Conservation (phyloP, 139 green algal genomes). For the Tetradesmus lagerheimii region DNA sequence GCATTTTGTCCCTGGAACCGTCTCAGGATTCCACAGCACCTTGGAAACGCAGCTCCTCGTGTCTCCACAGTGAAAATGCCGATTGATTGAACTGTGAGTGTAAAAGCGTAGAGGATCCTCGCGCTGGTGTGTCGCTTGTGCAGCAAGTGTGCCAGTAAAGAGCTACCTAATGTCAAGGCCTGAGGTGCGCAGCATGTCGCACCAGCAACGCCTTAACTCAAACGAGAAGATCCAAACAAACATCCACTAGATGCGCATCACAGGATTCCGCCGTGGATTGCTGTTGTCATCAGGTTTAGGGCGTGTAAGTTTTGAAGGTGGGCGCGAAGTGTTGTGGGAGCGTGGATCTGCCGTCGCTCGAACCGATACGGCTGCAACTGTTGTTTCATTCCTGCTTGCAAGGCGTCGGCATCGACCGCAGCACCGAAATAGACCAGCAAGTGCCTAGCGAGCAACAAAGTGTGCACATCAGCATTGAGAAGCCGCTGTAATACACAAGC, state of each 20-base stretch:
- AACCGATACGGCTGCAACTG: neutral
- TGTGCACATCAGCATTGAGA: neutral
- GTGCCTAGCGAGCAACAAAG: neutral
- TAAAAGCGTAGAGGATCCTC: neutral
- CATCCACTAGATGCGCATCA: neutral
- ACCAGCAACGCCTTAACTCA: neutral
- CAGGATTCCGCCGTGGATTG: neutral
- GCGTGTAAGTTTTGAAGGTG: neutral
- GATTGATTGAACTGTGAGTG: too few relatives aligned
- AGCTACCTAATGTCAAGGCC: slow-evolving; percentile 1
- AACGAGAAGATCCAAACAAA: neutral
- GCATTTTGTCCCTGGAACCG: neutral
- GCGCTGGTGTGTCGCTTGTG: neutral
- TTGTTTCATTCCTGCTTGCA: neutral
- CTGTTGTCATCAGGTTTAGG: slow-evolving; percentile 1
- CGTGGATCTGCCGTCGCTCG: neutral
- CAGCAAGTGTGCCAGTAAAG: neutral
- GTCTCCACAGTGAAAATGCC: too few relatives aligned
- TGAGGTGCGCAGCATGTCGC: neutral
- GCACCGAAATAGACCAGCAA: neutral
- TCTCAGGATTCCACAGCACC: neutral
- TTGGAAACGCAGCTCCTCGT: neutral
- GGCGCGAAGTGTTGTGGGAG: neutral
- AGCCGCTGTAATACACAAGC: too few relatives aligned
- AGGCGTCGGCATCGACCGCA: neutral